Base-by-base conservation (phyloP, 2,329 filamentous ascomycete species). In the Penicillium sp. region DNA sequence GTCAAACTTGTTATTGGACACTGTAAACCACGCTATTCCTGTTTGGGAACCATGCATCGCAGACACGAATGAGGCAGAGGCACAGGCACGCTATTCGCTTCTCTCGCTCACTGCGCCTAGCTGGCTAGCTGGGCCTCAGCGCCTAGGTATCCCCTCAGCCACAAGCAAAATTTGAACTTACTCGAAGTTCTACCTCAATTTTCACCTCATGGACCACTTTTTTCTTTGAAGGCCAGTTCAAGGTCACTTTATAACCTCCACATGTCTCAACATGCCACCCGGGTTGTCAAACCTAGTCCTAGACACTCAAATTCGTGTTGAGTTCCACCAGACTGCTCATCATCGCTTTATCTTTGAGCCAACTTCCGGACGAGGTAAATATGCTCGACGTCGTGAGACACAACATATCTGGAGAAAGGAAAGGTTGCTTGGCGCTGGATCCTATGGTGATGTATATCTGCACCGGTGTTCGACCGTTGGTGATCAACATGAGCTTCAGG, bases 391-490 rank as follows among this genome's bases (percentile, higher is more conserved):
- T 6, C 24, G 39, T 5, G 26, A 49, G 36, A 42, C 5, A 16
- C 2, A 48, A 13, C 21, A 42, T 13, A 11, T 49, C 4, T 49
- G 36, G 47, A 42, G 9, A 16, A 42, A n/a, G 24, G 34, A 40
- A 13, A 51, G 19, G 23, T 14, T 36, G 16, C 29, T 51, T 5
- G 49, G 49, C 4, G 3, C 9, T 16, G 49, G 49, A 14, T 36
- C 31, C n/a, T 51, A 26, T 29, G 49, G 49, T 6, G 26, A 19
- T 39, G 49, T 46, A 7, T 51, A 28, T 36, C 21, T 51, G 8
- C 39, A 51, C 14, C 13, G n/a, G 10, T 45, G 39, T 18, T 8
- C 43, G 14, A 24, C 28, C 3, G 23, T 11, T 5, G 19, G 11
- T 14, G 21, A 13, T n/a, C 8, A 16, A 6, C 2, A 29, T 4